phyloP scores from a whole-genome alignment of 2,329 filamentous ascomycete species.

The Exophiala lecanii-corni region DNA sequence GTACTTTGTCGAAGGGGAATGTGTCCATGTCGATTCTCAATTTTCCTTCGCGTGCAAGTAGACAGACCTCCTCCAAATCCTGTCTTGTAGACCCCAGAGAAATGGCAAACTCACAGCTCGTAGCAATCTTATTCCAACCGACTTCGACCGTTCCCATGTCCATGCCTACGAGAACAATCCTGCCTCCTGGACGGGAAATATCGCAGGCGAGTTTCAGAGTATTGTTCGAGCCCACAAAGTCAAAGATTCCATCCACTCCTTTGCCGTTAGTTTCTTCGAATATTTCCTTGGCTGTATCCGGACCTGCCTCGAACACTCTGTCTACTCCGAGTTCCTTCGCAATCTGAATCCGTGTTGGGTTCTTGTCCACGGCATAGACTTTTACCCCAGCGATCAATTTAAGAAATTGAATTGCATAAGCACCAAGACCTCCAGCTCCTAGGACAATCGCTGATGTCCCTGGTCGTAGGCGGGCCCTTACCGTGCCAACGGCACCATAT shows the following conservation, averaged over 20 bases:
- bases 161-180: slow-evolving; percentile 17
- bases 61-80: slow-evolving; percentile 18
- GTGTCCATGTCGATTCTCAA: slow-evolving; percentile 17
- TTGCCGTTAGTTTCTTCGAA: slow-evolving; percentile 12
- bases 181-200: slow-evolving; percentile 9
- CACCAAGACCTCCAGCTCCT: slow-evolving; percentile 15
- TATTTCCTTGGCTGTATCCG: slow-evolving; percentile 7
- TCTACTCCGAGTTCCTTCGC: slow-evolving; percentile 13
- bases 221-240: slow-evolving; percentile 16
- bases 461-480: slow-evolving; percentile 12
- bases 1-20: slow-evolving; percentile 19
- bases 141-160: slow-evolving; percentile 14
- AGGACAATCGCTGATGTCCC: slow-evolving; percentile 13
- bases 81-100: slow-evolving; percentile 13
- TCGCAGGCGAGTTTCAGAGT: slow-evolving; percentile 9
- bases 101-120: slow-evolving; percentile 18
- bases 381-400: slow-evolving; percentile 7
- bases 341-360: slow-evolving; percentile 6
- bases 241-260: slow-evolving; percentile 16
- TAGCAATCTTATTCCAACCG: slow-evolving; percentile 21
- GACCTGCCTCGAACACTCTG: slow-evolving; percentile 6
- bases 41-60: slow-evolving; percentile 9
- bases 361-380: slow-evolving; percentile 15
- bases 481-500: slow-evolving; percentile 11
- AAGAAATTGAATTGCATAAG: slow-evolving; percentile 15